Conservation (phyloP, 805 yeast species). For the Middelhovenomyces tepae region DNA sequence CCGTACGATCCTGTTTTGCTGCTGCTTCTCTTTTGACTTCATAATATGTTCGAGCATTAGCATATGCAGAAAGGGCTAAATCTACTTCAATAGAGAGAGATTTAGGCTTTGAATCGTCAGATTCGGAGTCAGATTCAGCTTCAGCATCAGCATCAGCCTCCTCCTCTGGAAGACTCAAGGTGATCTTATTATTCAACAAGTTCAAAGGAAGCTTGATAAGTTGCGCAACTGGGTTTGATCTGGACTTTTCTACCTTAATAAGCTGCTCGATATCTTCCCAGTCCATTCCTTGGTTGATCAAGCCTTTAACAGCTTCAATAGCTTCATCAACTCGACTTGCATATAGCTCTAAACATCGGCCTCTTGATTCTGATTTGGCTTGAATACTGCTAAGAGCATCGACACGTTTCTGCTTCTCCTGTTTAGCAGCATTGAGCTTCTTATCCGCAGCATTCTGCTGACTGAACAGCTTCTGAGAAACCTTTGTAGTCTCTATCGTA, state of each 20-base stretch:
- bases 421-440: slow-evolving; percentile 63
- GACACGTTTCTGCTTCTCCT: slow-evolving; percentile 64
- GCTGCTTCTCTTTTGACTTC: slow-evolving; percentile 67
- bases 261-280: slow-evolving; percentile 83
- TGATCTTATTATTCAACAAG: slow-evolving; percentile 58
- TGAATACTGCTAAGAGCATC: slow-evolving; percentile 57
- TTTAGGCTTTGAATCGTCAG: slow-evolving; percentile 12
- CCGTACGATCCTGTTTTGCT: slow-evolving; percentile 73
- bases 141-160: slow-evolving; percentile 29
- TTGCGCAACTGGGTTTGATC: slow-evolving; percentile 56
- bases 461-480: slow-evolving; percentile 62
- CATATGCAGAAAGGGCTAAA: slow-evolving; percentile 66
- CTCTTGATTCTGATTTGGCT: slow-evolving; percentile 54
- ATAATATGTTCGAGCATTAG: slow-evolving; percentile 79
- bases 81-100: slow-evolving; percentile 54
- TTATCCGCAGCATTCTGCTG: slow-evolving; percentile 70
- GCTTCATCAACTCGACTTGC: slow-evolving; percentile 69
- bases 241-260: slow-evolving; percentile 57
- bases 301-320: slow-evolving; percentile 51
- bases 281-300: slow-evolving; percentile 80
- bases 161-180: slow-evolving; percentile 40
- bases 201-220: slow-evolving; percentile 60
- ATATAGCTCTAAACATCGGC: slow-evolving; percentile 60
- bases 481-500: slow-evolving; percentile 72
- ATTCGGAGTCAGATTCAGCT: slow-evolving; percentile 16